Conservation (phyloP, 495 filamentous ascomycete genomes). For the Neurospora sp. region DNA sequence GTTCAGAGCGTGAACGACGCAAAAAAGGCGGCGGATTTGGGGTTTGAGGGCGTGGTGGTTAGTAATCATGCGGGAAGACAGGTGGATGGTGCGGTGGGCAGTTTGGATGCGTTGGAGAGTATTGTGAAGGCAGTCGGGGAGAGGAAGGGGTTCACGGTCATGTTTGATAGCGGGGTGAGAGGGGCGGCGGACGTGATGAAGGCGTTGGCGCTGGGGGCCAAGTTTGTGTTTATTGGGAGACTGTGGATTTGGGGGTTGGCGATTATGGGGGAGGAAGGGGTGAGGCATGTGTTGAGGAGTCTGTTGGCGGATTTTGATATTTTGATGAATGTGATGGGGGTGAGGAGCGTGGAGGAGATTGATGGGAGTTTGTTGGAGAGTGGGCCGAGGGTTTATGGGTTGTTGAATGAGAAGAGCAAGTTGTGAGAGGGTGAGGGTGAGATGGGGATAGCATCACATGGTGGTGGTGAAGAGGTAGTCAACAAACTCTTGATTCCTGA, state of each 20-base stretch:
- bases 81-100: constrained; percentile 34
- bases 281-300: constrained; percentile 45
- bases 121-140: constrained; percentile 40
- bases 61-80: constrained; percentile 36
- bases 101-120: constrained; percentile 34
- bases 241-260: constrained; percentile 40
- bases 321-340: constrained; percentile 49
- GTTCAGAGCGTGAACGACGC: constrained; percentile 28
- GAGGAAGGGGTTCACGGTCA: constrained; percentile 28
- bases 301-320: constrained; percentile 53
- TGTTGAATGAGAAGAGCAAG: neutral
- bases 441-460: neutral
- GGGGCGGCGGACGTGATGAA: constrained; percentile 40
- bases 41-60: constrained; percentile 28
- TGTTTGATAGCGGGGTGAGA: constrained; percentile 42
- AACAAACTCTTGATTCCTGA: neutral
- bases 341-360: constrained; percentile 42
- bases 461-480: neutral
- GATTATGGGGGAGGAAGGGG: constrained; percentile 47
- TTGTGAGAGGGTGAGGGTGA: neutral
- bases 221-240: constrained; percentile 42
- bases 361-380: constrained; percentile 40
- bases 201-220: constrained; percentile 43
- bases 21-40: constrained; percentile 19
- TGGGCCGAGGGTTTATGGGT: neutral